Base-by-base conservation (phyloP, 306 rosid species). In the Lotus japonicus region DNA sequence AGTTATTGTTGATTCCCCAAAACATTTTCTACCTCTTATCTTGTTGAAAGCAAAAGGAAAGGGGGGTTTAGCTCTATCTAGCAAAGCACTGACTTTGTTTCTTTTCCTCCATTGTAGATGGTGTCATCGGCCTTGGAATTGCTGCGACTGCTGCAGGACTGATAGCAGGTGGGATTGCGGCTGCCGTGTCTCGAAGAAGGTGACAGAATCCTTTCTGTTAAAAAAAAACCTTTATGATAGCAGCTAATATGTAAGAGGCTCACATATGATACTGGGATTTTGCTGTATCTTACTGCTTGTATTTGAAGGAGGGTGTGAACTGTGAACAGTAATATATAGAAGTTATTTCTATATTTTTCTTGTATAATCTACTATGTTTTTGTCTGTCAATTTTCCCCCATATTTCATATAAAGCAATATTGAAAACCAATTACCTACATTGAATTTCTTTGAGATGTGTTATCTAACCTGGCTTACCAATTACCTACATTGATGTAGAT, bases 141-240 rank as follows among this genome's bases (percentile, higher is more conserved):
- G 85, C 97, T 4, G 96, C 94, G 33, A 79, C 97, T 80, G 97
- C 91, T 6, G 83, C 82, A 39, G 98, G 96, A 72, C 82, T 92
- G 61, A 58, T 90, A 65, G 98, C 92, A 21, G 90, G 86, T 38
- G 98, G 96, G 64, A 80, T 90, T 43, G 94, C 92, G 6, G 92
- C 91, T 8, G 96, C 97, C 1, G 80, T 82, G 19, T 76, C 78
- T 56, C 84, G 91, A 19, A 86, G 73, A 64, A 79, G 68, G 79
- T 92, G 87, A 89, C 28, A 23, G 31, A 73, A 58, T 36, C 46
- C 60, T 65, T 50, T 55, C 8, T 42, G 16, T 14, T 48, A 43
- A 60, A 38, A 43, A 60, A 38, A 55, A 45, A 39, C 36, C 36
- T 31, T 31, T 66, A 41, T 62, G 52, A 13, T 59, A 1, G n/a